These are phyloP conservation scores for Parastagonospora nodorum DNA, from an alignment of 2,329 filamentous ascomycete species.

Conservation along the genomic window DNA sequence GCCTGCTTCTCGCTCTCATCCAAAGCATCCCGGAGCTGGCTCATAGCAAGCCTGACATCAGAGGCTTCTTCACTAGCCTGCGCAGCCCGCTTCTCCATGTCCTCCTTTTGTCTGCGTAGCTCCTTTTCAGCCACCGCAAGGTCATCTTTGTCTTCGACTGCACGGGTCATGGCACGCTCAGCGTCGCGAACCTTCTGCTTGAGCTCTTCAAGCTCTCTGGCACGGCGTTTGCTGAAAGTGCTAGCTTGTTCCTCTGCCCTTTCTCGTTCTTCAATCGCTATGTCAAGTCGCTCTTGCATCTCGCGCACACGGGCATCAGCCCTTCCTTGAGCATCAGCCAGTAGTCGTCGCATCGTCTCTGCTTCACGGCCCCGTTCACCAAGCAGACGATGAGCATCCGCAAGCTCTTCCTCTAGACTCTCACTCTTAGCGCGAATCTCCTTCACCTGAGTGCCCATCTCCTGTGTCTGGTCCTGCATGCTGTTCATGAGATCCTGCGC, in stretches of 20 bases:
- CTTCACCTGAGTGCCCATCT: slow-evolving; percentile 89
- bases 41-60: slow-evolving; percentile 77
- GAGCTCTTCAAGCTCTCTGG: slow-evolving; percentile 85
- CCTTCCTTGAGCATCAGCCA: slow-evolving; percentile 83
- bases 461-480: slow-evolving; percentile 90
- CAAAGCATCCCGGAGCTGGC: slow-evolving; percentile 76
- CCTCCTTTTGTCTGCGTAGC: slow-evolving; percentile 73
- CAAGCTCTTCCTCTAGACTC: slow-evolving; percentile 87
- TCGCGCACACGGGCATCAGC: slow-evolving; percentile 83
- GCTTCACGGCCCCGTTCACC: slow-evolving; percentile 87
- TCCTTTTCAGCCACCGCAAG: slow-evolving; percentile 75
- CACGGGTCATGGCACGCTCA: slow-evolving; percentile 74
- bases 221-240: slow-evolving; percentile 73
- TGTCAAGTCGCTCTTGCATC: slow-evolving; percentile 85
- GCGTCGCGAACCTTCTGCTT: slow-evolving; percentile 78
- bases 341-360: slow-evolving; percentile 89
- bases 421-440: slow-evolving; percentile 83
- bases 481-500: slow-evolving; percentile 85
- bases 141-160: slow-evolving; percentile 77
- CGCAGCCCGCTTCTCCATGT: slow-evolving; percentile 73
- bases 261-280: slow-evolving; percentile 91
- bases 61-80: slow-evolving; percentile 73
- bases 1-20: slow-evolving; percentile 88
- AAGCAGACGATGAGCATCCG: slow-evolving; percentile 84
- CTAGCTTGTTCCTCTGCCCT: slow-evolving; percentile 89